Percentiles rank a stretch among this genome's conserved stretches.
These are phyloP conservation scores for Tolypocladium tundrense DNA, from an alignment of 2,329 filamentous ascomycete genomes.

Conservation along the genomic window DNA sequence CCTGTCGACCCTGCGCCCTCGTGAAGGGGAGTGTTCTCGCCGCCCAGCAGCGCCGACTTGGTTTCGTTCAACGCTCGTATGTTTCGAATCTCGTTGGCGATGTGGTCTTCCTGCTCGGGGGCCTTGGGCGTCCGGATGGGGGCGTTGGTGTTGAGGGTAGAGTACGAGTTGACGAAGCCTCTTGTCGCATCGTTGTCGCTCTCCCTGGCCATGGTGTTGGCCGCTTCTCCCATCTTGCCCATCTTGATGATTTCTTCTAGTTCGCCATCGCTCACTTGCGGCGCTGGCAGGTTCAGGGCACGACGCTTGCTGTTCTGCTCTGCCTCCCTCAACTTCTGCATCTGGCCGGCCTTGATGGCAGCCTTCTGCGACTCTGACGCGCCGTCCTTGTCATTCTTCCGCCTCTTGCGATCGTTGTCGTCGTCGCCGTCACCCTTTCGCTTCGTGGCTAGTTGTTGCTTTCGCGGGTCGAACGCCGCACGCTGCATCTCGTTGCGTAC, in stretches of 20 bases:
- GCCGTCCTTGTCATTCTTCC: constrained; percentile 78
- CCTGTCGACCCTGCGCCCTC: constrained; percentile 77
- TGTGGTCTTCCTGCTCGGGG: constrained; percentile 85
- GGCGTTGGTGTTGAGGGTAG: constrained; percentile 66
- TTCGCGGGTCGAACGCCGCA: constrained; percentile 80
- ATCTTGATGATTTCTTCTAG: constrained; percentile 98
- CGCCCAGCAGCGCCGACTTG: constrained; percentile 84
- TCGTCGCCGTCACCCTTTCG: constrained; percentile 91
- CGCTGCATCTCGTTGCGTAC: constrained; percentile 72
- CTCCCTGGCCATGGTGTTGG: constrained; percentile 61
- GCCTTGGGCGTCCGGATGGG: constrained; percentile 89
- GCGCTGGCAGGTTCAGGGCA: constrained; percentile 70
- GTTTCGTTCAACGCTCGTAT: constrained; percentile 87
- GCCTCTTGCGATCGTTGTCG: constrained; percentile 68
- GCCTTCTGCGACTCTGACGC: constrained; percentile 73
- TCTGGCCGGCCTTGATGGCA: constrained; percentile 83
- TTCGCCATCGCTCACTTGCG: constrained; percentile 87
- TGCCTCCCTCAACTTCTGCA: constrained; percentile 90
- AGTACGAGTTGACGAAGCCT: constrained; percentile 80
- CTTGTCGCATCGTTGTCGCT: constrained; percentile 79
- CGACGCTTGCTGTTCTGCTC: constrained; percentile 93
- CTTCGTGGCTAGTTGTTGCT: constrained; percentile 84
- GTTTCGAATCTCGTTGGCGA: constrained; percentile 93
- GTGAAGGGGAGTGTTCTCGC: constrained; percentile 83
- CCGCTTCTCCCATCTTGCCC: constrained; percentile 86